Percentiles rank a stretch among this genome's conserved stretches.
Conservation (phyloP, 2,329 filamentous ascomycete species). For the Diaporthe citri region DNA sequence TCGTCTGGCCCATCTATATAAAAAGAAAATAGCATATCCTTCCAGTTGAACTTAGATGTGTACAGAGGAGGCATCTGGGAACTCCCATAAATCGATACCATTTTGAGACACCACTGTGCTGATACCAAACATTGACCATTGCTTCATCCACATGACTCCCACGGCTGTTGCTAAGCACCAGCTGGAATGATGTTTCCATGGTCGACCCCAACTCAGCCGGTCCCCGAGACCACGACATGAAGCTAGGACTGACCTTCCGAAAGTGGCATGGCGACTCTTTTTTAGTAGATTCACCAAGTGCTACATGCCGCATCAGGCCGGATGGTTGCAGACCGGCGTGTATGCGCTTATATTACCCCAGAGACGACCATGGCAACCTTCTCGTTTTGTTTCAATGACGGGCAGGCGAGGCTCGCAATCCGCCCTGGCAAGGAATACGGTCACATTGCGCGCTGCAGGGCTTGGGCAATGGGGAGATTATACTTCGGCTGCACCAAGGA, state of each 20-base stretch:
- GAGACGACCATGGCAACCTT: not conserved
- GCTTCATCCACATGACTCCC: not conserved
- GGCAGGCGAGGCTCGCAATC: not conserved
- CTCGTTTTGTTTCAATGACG: not conserved
- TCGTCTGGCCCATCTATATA: not conserved
- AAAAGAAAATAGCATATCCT: not conserved
- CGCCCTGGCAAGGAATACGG: not conserved
- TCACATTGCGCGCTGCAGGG: not conserved
- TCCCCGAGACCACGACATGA: not conserved
- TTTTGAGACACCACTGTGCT: not conserved
- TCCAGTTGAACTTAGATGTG: not conserved
- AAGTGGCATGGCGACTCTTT: not conserved
- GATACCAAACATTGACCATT: not conserved
- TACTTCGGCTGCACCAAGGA: not conserved
- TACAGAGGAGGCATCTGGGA: no score
- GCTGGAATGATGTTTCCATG: not conserved
- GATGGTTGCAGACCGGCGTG: not conserved
- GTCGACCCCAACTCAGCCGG: not conserved
- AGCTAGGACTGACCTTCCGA: conserved; percentile 10
- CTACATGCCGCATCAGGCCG: conserved; percentile 17
- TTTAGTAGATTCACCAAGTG: not conserved
- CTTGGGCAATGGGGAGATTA: not conserved
- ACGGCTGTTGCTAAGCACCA: not conserved
- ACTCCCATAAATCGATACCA: not conserved
- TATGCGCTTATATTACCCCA: not conserved